A percentile compares a stretch with the other conserved stretches of the same genome.
phyloP scores from a whole-genome alignment of 78 protist species.

The Isochrysis galbana region DNA sequence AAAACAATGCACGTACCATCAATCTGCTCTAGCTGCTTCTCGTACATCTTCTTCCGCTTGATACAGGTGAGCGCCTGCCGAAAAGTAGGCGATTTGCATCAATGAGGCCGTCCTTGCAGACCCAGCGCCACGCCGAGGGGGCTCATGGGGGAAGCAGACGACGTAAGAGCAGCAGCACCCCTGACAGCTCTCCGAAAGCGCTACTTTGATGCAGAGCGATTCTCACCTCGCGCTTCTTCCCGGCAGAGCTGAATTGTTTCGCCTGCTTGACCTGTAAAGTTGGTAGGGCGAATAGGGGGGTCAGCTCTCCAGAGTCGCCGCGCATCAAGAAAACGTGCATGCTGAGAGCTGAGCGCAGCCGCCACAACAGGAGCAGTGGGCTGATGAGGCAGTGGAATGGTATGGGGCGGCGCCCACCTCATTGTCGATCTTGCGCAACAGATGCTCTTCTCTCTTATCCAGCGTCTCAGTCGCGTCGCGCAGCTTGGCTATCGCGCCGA shows the following conservation, averaged over 20 bases:
- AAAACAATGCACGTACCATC: no score
- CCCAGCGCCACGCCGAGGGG: not conserved
- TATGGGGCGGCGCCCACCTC: not conserved
- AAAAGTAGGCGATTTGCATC: not conserved
- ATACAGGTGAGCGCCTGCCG: slow-evolving; percentile 7
- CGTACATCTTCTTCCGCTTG: slow-evolving; percentile 24
- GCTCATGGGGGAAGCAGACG: not conserved
- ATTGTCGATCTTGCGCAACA: not conserved
- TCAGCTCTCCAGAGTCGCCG: no score
- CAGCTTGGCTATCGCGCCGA: not conserved
- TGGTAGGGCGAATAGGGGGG: no score
- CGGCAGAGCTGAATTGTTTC: not conserved
- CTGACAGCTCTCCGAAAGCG: no score
- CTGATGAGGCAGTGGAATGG: not conserved
- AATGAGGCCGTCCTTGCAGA: not conserved
- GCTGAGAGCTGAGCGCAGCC: not conserved
- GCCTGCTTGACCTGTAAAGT: not conserved
- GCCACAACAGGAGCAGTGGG: not conserved
- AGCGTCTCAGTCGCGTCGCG: not conserved
- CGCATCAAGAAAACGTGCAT: no score
- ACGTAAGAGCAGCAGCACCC: not conserved
- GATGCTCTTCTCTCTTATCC: not conserved
- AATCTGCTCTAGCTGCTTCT: not conserved
- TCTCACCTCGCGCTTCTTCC: not conserved
- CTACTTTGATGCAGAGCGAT: not conserved